Evolutionary conservation across 495 filamentous ascomycete genomes (phyloP).

Genomic region (Pseudoneurospora amorphoporcata): DNA sequence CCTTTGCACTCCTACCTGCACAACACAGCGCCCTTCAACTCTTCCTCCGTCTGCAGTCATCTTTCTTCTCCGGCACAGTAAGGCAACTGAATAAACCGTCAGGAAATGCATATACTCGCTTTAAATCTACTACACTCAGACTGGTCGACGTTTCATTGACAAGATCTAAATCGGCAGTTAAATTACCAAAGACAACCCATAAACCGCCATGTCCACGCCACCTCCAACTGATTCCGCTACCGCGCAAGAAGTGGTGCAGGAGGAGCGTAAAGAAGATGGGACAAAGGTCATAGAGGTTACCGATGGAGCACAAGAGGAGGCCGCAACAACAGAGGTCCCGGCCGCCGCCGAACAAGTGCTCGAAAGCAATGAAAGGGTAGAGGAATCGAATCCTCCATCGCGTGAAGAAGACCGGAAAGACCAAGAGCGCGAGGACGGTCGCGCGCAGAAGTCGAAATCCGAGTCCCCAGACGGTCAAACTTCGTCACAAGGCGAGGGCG

Average conservation of each 20-base stretch:
- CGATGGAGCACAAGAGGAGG: not conserved
- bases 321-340: not conserved
- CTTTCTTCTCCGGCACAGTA: not conserved
- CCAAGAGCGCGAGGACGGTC: constrained; percentile 3
- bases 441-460: not conserved
- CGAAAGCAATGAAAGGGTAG: not conserved
- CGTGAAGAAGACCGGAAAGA: constrained; percentile 8
- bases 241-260: not conserved
- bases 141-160: not conserved
- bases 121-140: not conserved
- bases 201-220: not conserved
- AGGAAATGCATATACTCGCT: not conserved
- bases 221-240: not conserved
- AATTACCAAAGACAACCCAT: not conserved
- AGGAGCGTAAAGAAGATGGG: not conserved
- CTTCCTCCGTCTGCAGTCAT: not conserved
- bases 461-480: not conserved
- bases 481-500: not conserved
- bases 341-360: not conserved
- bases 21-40: not conserved
- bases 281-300: not conserved
- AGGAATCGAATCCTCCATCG: not conserved
- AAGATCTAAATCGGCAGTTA: not conserved
- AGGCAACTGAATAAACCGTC: not conserved
- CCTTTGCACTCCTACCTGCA: not conserved